Evolutionary conservation across 305 asterid species (phyloP).

Genomic region (Andrographis paniculata): DNA sequence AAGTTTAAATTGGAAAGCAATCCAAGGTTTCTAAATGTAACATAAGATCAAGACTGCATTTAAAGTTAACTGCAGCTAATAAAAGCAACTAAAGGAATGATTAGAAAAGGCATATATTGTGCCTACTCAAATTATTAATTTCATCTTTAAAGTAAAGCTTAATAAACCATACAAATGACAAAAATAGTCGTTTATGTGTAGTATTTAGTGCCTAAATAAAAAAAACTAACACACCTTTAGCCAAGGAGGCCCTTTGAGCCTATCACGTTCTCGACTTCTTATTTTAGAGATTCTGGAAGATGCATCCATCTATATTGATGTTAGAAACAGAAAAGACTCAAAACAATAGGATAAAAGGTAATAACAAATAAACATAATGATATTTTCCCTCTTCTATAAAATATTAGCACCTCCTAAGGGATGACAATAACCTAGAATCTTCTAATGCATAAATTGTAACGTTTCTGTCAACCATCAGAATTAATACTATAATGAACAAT

Average conservation of each 20-base stretch:
- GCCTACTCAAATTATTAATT: constrained; percentile 5
- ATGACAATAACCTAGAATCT: constrained; percentile 4
- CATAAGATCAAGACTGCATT: constrained; percentile 4
- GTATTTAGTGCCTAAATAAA: constrained; percentile 15
- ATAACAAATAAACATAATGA: too few species aligned
- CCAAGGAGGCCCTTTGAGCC: constrained; percentile 97
- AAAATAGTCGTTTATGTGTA: neutral
- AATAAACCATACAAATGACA: constrained; percentile 12
- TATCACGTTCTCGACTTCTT: constrained; percentile 90
- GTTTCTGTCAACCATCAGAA: neutral
- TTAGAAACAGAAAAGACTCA: constrained; percentile 27
- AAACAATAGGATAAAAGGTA: constrained; percentile 18
- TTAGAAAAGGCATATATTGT: too few species aligned
- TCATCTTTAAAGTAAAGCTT: neutral
- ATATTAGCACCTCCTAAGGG: too few species aligned
- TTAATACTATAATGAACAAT: too few species aligned
- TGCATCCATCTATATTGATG: constrained; percentile 95
- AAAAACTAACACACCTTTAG: constrained; percentile 53
- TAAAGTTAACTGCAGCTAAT: constrained; percentile 4
- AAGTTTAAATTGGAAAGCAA: neutral
- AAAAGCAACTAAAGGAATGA: constrained; percentile 7
- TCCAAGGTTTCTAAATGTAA: constrained; percentile 8
- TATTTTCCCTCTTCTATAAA: too few species aligned
- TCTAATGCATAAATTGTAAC: constrained; percentile 1
- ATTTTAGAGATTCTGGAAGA: constrained; percentile 87